Percentiles rank a stretch among this genome's conserved stretches.
phyloP scores from a whole-genome alignment of 2,329 filamentous ascomycete species.

The Fusarium anthophilum region DNA sequence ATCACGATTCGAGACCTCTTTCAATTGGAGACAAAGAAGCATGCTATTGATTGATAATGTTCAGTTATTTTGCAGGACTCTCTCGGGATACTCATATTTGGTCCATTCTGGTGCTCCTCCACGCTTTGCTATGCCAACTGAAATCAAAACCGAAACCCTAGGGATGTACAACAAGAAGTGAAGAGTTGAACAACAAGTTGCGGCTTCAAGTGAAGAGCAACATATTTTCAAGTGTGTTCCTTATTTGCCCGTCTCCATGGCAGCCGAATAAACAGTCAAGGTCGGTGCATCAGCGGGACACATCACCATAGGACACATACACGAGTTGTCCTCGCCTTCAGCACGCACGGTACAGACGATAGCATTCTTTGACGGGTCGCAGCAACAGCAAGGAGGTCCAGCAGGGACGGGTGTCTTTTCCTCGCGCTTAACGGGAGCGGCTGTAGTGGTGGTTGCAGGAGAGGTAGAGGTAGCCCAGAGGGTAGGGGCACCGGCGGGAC shows the following conservation, averaged over 20 bases:
- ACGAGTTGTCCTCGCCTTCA: constrained; percentile 24
- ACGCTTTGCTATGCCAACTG: constrained; percentile 4
- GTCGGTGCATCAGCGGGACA: constrained; percentile 35
- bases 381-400: constrained; percentile 37
- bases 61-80: not conserved
- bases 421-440: constrained; percentile 4
- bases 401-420: constrained; percentile 2
- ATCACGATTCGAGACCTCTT: not conserved
- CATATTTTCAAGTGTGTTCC: not conserved
- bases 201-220: not conserved
- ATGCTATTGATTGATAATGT: not conserved
- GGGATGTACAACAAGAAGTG: constrained; percentile 21
- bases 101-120: not conserved
- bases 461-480: constrained; percentile 5
- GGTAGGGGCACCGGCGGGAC: constrained; percentile 35
- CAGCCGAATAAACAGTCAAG: constrained; percentile 10
- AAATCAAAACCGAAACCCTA: constrained; percentile 1
- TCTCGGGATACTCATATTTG: not conserved
- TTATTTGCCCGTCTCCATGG: constrained; percentile 16
- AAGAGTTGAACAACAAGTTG: constrained; percentile 6
- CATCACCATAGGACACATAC: constrained; percentile 33
- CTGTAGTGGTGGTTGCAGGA: not conserved
- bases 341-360: constrained; percentile 34
- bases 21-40: not conserved
- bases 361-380: constrained; percentile 19